Conservation (phyloP, 208 protist genomes). For the Trypanosomatidae sp. region DNA sequence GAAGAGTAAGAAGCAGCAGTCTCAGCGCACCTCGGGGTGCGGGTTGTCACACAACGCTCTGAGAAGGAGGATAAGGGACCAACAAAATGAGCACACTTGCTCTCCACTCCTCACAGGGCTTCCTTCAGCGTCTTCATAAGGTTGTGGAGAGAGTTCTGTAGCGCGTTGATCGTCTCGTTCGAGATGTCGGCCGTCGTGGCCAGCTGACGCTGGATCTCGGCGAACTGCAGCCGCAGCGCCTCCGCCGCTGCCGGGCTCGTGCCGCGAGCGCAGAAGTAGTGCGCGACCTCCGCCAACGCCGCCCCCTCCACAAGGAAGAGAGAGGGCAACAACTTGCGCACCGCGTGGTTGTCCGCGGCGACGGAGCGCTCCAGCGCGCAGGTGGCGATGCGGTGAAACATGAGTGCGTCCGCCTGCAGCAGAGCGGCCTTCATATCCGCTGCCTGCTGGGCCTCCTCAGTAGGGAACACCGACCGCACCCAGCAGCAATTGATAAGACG, state of each 20-base stretch:
- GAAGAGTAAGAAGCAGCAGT: too few relatives aligned
- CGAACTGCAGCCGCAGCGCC: conserved; percentile 25
- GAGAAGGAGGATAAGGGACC: too few relatives aligned
- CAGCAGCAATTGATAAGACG: conserved; percentile 32
- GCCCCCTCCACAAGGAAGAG: conserved; percentile 34
- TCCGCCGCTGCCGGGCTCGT: conserved; percentile 15
- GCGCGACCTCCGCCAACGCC: conserved; percentile 24
- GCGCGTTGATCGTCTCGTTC: conserved; percentile 22
- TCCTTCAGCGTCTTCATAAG: conserved; percentile 27
- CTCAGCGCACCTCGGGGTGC: too few relatives aligned
- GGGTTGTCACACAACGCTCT: too few relatives aligned
- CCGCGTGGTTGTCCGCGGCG: conserved; percentile 16
- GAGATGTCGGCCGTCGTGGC: conserved; percentile 17
- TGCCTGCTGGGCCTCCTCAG: conserved; percentile 23
- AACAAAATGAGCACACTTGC: too few relatives aligned
- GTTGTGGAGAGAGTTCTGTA: conserved; percentile 24
- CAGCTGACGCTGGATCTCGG: conserved; percentile 26
- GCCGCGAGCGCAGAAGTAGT: conserved; percentile 33
- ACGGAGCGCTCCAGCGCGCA: conserved; percentile 38
- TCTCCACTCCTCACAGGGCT: too few relatives aligned
- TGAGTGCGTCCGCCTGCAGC: conserved; percentile 21
- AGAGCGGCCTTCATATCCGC: conserved; percentile 20
- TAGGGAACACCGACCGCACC: conserved; percentile 18
- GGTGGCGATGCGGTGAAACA: conserved; percentile 41
- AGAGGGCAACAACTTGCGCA: conserved; percentile 30